Percentiles rank a stretch among this genome's conserved stretches.
Evolutionary conservation across 257 asterid genomes (phyloP).

Genomic region (Ligustrum vulgare): DNA sequence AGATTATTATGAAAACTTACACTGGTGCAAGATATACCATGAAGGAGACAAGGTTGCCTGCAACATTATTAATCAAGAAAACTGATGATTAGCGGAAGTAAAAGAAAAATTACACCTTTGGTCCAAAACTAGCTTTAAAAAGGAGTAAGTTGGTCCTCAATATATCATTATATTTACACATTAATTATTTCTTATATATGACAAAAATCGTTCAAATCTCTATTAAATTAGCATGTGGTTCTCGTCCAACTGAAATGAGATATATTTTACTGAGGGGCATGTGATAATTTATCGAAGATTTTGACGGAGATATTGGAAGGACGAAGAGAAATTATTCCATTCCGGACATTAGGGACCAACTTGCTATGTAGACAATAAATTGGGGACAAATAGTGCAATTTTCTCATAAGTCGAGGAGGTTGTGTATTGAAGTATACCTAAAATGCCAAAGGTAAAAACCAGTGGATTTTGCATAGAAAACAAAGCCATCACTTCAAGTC

Average conservation of each 20-base stretch:
- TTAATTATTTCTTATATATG: not conserved
- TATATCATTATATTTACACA: not conserved
- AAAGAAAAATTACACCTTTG: not conserved
- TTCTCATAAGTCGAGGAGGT: not conserved
- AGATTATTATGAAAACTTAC: constrained; percentile 31
- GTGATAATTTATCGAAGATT: not conserved
- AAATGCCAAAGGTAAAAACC: constrained; percentile 32
- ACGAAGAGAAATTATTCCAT: not conserved
- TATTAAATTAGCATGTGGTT: not conserved
- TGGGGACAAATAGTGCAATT: not conserved
- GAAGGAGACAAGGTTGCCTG: constrained; percentile 47
- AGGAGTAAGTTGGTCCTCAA: not conserved
- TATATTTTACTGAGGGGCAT: not conserved
- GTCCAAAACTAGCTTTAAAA: not conserved
- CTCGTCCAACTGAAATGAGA: not conserved
- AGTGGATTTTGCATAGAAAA: constrained; percentile 21
- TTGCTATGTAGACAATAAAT: not conserved
- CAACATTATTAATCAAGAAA: constrained; percentile 14
- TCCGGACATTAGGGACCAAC: not conserved
- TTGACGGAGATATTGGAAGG: not conserved
- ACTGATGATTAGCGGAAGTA: not conserved
- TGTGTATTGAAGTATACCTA: constrained; percentile 16
- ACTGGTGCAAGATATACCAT: constrained; percentile 48
- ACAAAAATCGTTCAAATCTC: not conserved
- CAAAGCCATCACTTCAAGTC: not conserved